phyloP scores from a whole-genome alignment of 352 stramenopile genomes.

The Pythium scleroteichum region DNA sequence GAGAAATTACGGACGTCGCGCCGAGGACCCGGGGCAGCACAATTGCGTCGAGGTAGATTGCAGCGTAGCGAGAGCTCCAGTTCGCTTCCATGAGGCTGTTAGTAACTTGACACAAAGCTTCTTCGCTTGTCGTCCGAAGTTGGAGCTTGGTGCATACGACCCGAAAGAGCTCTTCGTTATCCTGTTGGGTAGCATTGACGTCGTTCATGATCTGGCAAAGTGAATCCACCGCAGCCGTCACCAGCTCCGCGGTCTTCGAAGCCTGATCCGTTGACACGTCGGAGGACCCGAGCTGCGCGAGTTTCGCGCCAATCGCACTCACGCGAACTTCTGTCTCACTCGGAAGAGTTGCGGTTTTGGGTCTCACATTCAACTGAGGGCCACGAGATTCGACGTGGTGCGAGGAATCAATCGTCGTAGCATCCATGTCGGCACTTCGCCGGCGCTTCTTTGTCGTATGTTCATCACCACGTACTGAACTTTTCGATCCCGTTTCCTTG shows the following conservation, averaged over 20 bases:
- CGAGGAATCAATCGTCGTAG: no score
- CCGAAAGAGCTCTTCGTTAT: constrained; percentile 55
- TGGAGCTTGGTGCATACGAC: constrained; percentile 47
- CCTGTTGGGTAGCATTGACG: constrained; percentile 50
- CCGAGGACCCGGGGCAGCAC: constrained; percentile 57
- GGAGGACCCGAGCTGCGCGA: constrained; percentile 37
- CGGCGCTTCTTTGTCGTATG: no score
- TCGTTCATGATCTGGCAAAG: constrained; percentile 67
- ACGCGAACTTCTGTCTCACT: constrained; percentile 49
- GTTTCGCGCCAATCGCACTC: constrained; percentile 41
- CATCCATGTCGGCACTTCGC: no score
- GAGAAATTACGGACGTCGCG: constrained; percentile 71
- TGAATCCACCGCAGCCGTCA: constrained; percentile 32
- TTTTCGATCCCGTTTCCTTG: no score
- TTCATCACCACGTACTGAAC: no score
- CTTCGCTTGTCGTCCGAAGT: constrained; percentile 51
- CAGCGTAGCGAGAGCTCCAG: constrained; percentile 71
- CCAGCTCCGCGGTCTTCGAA: constrained; percentile 31
- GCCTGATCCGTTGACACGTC: constrained; percentile 34
- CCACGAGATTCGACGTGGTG: not conserved
- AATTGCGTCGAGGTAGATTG: constrained; percentile 55
- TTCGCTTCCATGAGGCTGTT: constrained; percentile 63
- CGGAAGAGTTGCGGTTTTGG: not conserved
- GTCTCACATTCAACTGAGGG: not conserved
- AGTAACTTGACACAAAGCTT: constrained; percentile 60